Evolutionary conservation across 164 flowering plant genomes (phyloP).

Genomic region (Liquidambar formosana): DNA sequence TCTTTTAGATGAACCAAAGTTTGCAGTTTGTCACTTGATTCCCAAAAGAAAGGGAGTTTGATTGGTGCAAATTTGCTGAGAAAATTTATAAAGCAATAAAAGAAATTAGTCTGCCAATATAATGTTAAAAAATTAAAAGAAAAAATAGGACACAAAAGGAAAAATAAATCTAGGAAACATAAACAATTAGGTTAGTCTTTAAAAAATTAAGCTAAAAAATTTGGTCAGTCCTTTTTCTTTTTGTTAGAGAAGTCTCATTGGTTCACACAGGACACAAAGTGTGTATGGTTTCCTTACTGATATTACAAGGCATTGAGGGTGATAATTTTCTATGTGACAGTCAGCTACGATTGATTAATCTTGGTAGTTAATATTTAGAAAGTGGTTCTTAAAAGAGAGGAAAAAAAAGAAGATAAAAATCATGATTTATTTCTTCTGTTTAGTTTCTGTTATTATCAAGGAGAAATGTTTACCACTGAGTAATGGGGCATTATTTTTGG

Average conservation of each 20-base stretch:
- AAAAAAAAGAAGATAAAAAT: neutral
- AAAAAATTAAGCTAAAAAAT: too few relatives aligned
- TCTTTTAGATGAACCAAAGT: too few relatives aligned
- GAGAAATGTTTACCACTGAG: neutral
- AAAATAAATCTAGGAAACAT: neutral
- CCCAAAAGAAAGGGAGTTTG: too few relatives aligned
- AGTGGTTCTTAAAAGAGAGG: neutral
- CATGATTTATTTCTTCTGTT: neutral
- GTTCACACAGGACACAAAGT: too few relatives aligned
- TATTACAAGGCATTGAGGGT: neutral
- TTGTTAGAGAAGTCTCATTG: too few relatives aligned
- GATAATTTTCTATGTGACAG: neutral
- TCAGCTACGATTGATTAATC: neutral
- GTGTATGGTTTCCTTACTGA: neutral
- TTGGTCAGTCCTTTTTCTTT: too few relatives aligned
- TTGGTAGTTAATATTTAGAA: neutral
- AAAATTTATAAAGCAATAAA: too few relatives aligned
- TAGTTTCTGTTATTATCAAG: neutral
- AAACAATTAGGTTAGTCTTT: neutral
- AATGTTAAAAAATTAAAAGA: neutral
- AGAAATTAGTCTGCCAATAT: neutral
- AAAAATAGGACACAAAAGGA: neutral
- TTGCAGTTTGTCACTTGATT: too few relatives aligned
- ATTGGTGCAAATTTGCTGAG: too few relatives aligned
- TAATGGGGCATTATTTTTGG: conserved; percentile 13